Conservation (phyloP, 805 yeast genomes). For the Hanseniaspora singularis region DNA sequence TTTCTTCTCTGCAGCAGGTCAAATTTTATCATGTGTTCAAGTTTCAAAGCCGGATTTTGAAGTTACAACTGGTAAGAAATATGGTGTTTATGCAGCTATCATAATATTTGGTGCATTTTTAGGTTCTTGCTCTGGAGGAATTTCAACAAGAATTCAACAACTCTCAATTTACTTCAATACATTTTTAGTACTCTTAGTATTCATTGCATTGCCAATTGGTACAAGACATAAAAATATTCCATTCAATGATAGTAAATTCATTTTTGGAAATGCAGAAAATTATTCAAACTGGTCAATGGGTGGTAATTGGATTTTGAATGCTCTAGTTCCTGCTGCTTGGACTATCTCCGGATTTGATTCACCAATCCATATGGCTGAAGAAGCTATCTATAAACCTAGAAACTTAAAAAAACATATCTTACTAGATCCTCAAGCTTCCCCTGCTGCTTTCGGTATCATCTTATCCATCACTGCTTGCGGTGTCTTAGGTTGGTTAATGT, state of each 20-base stretch:
- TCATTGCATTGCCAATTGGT: slow-evolving; percentile 58
- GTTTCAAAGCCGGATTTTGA: slow-evolving; percentile 42
- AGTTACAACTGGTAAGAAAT: slow-evolving; percentile 41
- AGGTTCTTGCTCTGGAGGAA: slow-evolving; percentile 46
- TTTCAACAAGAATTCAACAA: slow-evolving; percentile 48
- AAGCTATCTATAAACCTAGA: slow-evolving; percentile 44
- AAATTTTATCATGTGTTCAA: slow-evolving; percentile 44
- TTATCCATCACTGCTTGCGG: slow-evolving; percentile 49
- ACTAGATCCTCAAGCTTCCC: slow-evolving; percentile 23
- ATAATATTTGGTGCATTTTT: slow-evolving; percentile 40
- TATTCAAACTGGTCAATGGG: slow-evolving; percentile 47
- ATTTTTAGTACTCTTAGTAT: slow-evolving; percentile 39
- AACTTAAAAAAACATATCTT: slow-evolving; percentile 12
- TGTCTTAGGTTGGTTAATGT: slow-evolving; percentile 45
- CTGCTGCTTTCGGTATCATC: slow-evolving; percentile 53
- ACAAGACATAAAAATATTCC: slow-evolving; percentile 29
- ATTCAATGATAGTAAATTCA: slow-evolving; percentile 40
- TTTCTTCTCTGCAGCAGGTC: slow-evolving; percentile 55
- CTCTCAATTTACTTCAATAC: slow-evolving; percentile 45
- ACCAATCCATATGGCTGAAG: slow-evolving; percentile 63
- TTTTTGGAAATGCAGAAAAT: slow-evolving; percentile 44
- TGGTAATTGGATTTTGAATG: slow-evolving; percentile 40
- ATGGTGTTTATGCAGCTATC: slow-evolving; percentile 57
- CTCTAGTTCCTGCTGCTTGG: slow-evolving; percentile 62
- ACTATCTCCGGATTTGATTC: slow-evolving; percentile 65